Evolutionary conservation across 805 yeast species (phyloP), one percentile per base, ranked within the genome.

Genomic region (Saturnispora kantuleensis): DNA sequence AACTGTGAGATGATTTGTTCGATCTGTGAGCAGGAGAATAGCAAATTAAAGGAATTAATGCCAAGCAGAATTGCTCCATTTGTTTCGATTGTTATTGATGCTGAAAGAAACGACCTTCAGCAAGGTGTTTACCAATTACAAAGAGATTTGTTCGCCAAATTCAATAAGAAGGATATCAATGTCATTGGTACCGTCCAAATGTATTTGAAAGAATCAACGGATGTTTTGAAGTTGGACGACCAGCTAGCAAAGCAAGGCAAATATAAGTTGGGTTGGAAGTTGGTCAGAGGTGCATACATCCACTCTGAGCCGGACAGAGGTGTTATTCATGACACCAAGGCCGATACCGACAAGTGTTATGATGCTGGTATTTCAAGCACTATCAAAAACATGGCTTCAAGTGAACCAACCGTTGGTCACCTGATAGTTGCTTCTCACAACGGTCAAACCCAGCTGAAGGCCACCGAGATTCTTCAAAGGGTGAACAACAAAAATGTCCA

Each of bases 201-300:
- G 86, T 89, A 89, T 63, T 71, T 90, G 56, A 77, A 79, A 41
- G 85, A 82, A 50, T 79, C 94, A 0, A 60, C 79, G 2, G 70
- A 70, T 16, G 71, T 84, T 52, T 67, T 90, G 50, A 62, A 73
- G 30, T 51, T 65, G 34, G 97, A 89, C 60, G 74, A 76, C 51
- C 63, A 70, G 52, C 67, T 79, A 45, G 96, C 97, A 13, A 53
- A 65, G 47, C 60, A 71, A 45, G 71, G 74, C 43, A 63, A 65
- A 15, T 89, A 89, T 64, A 75, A 83, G 58, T 65, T 88, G 46
- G 96, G 96, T 16, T 69, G 88, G 69, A 89, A 89, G 64, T 73
- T 89, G 45, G 97, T 89, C 13, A 78, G 97, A 64, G 97, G 97
- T 52, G 97, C 97, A 12, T 89, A 89, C 68, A 77, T 89, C 49